phyloP scores from a whole-genome alignment of 345 rosid species.

The Noccaea caerulescens region DNA sequence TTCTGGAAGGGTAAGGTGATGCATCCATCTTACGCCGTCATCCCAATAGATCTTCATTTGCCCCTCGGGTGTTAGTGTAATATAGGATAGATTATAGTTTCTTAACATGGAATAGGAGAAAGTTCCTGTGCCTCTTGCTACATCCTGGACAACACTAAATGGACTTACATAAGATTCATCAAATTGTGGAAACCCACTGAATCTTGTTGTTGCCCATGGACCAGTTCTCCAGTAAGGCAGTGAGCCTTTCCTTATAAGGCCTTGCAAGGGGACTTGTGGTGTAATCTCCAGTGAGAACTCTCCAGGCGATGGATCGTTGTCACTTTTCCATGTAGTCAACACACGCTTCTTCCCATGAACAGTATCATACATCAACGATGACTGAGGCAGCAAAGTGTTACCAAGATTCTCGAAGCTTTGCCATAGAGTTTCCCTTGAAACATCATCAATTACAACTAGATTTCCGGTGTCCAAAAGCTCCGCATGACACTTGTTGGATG shows the following conservation, averaged over 20 bases:
- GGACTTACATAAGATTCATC: slow-evolving; percentile 39
- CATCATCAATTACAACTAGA: slow-evolving; percentile 36
- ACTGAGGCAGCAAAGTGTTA: slow-evolving; percentile 38
- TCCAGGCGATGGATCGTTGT: slow-evolving; percentile 36
- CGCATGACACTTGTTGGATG: slow-evolving; percentile 26
- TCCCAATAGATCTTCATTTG: slow-evolving; percentile 31
- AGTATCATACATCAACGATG: slow-evolving; percentile 36
- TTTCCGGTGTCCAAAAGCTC: slow-evolving; percentile 42
- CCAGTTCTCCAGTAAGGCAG: slow-evolving; percentile 41
- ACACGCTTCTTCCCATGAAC: slow-evolving; percentile 24
- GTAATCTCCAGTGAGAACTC: slow-evolving; percentile 37
- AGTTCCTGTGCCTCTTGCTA: slow-evolving; percentile 34
- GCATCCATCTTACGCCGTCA: slow-evolving; percentile 25
- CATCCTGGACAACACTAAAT: slow-evolving; percentile 38
- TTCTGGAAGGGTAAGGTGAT: slow-evolving; percentile 23
- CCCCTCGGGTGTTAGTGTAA: slow-evolving; percentile 36
- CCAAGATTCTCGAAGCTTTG: slow-evolving; percentile 42
- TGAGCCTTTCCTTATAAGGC: slow-evolving; percentile 26
- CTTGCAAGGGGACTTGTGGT: slow-evolving; percentile 38
- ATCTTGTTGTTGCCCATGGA: slow-evolving; percentile 43
- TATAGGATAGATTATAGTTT: slow-evolving; percentile 33
- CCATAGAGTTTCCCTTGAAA: slow-evolving; percentile 28
- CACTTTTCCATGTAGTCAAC: slow-evolving; percentile 39
- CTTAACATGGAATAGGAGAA: slow-evolving; percentile 24
- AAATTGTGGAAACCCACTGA: slow-evolving; percentile 26